These are phyloP conservation scores for Emericellopsis cladophorae DNA, from an alignment of 2,329 filamentous ascomycete genomes.

Conservation along the genomic window DNA sequence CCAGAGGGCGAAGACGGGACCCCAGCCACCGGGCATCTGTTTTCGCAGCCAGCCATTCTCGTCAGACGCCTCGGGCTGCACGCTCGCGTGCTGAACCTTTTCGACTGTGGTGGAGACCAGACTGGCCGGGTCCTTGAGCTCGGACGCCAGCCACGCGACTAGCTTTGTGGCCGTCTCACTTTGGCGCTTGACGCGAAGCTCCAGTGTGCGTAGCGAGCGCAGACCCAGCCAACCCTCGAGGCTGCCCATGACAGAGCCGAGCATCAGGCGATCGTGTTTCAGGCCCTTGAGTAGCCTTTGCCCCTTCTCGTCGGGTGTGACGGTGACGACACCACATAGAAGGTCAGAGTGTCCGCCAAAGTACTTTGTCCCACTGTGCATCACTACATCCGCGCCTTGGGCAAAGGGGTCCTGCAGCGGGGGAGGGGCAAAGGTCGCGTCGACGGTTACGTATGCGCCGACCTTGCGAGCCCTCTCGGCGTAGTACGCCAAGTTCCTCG, in stretches of 20 bases:
- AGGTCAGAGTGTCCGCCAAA: slow-evolving; percentile 91
- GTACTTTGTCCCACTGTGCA: slow-evolving; percentile 95
- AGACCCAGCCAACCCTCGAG: slow-evolving; percentile 89
- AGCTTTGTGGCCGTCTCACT: slow-evolving; percentile 56
- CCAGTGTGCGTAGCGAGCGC: slow-evolving; percentile 72
- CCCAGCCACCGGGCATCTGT: slow-evolving; percentile 89
- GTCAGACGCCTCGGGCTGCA: slow-evolving; percentile 52
- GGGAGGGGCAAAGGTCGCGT: slow-evolving; percentile 87
- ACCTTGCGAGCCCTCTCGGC: slow-evolving; percentile 57
- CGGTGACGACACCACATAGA: slow-evolving; percentile 72
- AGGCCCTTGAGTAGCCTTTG: slow-evolving; percentile 49
- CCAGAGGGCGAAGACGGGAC: slow-evolving; percentile 72
- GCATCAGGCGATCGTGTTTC: slow-evolving; percentile 54
- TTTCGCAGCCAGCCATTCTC: slow-evolving; percentile 58
- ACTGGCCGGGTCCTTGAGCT: slow-evolving; percentile 25
- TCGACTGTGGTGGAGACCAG: slow-evolving; percentile 41
- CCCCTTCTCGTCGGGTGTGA: slow-evolving; percentile 31
- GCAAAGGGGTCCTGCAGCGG: slow-evolving; percentile 76
- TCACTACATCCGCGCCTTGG: slow-evolving; percentile 71
- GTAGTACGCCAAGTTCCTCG: slow-evolving; percentile 59
- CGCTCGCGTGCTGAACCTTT: slow-evolving; percentile 61
- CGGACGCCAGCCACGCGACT: slow-evolving; percentile 56
- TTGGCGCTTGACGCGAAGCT: slow-evolving; percentile 70
- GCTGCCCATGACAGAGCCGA: slow-evolving; percentile 79
- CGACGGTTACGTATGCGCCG: slow-evolving; percentile 70